Conservation (phyloP, 768 basidiomycete species). For the Rhizopogon vulgaris region DNA sequence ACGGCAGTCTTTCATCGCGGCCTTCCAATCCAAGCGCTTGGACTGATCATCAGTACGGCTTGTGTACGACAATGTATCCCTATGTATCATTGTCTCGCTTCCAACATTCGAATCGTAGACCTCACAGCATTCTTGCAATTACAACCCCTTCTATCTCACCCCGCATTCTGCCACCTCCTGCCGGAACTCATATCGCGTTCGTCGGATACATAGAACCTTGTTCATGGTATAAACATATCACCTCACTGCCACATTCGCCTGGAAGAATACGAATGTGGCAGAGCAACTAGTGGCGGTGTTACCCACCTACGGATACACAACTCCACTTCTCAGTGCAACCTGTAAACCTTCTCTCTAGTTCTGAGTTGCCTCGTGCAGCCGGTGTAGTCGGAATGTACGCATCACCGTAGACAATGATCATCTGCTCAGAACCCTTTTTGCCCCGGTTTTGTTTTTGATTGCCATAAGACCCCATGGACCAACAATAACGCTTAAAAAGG, state of each 20-base stretch:
- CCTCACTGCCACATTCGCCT: no score
- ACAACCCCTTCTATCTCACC: background rate
- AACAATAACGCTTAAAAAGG: slow-evolving; percentile 21
- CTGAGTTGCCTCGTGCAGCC: slow-evolving; percentile 6
- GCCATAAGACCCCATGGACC: slow-evolving; percentile 13
- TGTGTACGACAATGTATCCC: slow-evolving; percentile 1
- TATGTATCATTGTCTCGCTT: background rate
- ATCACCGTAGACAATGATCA: slow-evolving; percentile 1
- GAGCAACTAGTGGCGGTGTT: slow-evolving; percentile 4
- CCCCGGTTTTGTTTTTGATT: slow-evolving; percentile 1
- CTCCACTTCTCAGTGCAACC: background rate
- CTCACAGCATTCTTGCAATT: no score
- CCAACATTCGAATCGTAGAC: no score
- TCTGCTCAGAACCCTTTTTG: background rate
- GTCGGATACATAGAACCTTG: background rate
- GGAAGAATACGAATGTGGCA: no score
- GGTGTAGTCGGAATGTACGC: slow-evolving; percentile 12
- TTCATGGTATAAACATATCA: no score
- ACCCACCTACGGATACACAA: background rate
- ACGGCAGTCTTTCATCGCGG: slow-evolving; percentile 10
- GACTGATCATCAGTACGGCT: slow-evolving; percentile 14
- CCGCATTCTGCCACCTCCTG: background rate
- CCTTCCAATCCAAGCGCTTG: slow-evolving; percentile 10
- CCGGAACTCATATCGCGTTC: background rate
- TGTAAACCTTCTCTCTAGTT: background rate